phyloP scores from a whole-genome alignment of 2,329 filamentous ascomycete genomes.

The Seiridium cupressi region DNA sequence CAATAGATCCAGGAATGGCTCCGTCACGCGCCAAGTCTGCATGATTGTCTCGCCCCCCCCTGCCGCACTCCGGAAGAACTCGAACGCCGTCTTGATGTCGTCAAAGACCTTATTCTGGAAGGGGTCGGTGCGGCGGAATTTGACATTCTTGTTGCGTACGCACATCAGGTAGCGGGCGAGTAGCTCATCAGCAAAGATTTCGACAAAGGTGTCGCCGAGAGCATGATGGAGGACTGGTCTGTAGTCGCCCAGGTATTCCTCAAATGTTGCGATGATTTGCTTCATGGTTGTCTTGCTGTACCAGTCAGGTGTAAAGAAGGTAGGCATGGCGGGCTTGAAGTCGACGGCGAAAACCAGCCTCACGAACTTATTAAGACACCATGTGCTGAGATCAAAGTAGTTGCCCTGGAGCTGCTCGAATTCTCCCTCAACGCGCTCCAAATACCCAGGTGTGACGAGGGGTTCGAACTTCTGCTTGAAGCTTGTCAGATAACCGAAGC shows the following conservation, averaged over 20 bases:
- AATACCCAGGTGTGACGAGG: slow-evolving; percentile 76
- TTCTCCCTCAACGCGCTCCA: slow-evolving; percentile 71
- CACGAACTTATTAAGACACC: slow-evolving; percentile 86
- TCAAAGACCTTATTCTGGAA: slow-evolving; percentile 93
- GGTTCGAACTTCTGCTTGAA: slow-evolving; percentile 83
- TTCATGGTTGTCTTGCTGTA: slow-evolving; percentile 85
- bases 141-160: slow-evolving; percentile 86
- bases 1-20: slow-evolving; percentile 79
- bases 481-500: slow-evolving; percentile 78
- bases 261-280: slow-evolving; percentile 90
- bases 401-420: slow-evolving; percentile 77
- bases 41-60: slow-evolving; percentile 75
- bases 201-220: slow-evolving; percentile 85
- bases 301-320: slow-evolving; percentile 91
- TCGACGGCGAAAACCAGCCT: slow-evolving; percentile 87
- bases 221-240: slow-evolving; percentile 79
- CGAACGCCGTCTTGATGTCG: slow-evolving; percentile 86
- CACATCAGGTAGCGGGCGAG: slow-evolving; percentile 80
- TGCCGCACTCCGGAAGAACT: slow-evolving; percentile 75
- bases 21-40: slow-evolving; percentile 87
- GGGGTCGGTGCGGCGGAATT: slow-evolving; percentile 82
- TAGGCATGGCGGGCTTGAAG: slow-evolving; percentile 77
- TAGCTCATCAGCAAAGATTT: slow-evolving; percentile 90
- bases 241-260: slow-evolving; percentile 93
- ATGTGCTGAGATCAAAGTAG: slow-evolving; percentile 92